Percentiles rank a stretch among this genome's conserved stretches.
Conservation (phyloP, 352 stramenopile genomes). For the Nothophytophthora sp. region DNA sequence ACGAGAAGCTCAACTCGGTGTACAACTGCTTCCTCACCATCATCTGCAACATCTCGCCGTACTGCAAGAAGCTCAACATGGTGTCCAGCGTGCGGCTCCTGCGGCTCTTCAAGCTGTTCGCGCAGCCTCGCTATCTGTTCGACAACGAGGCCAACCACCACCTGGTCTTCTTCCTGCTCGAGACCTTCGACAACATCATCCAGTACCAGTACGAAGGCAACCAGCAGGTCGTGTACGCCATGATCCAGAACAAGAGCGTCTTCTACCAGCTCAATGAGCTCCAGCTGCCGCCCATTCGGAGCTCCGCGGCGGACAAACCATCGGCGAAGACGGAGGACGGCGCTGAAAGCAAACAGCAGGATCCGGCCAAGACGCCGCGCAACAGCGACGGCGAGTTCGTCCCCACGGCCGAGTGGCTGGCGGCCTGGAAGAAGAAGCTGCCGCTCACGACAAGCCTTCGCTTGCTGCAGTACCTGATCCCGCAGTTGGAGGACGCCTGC, state of each 20-base stretch:
- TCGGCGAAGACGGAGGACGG: slow-evolving; percentile 18
- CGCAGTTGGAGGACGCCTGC: slow-evolving; percentile 80
- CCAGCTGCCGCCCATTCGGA: slow-evolving; percentile 86
- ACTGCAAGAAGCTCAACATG: slow-evolving; percentile 97
- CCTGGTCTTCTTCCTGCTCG: slow-evolving; percentile 96
- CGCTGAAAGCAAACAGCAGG: slow-evolving; percentile 6
- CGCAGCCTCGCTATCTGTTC: slow-evolving; percentile 93
- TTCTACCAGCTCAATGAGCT: slow-evolving; percentile 93
- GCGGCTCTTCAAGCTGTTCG: slow-evolving; percentile 98
- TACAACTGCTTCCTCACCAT: slow-evolving; percentile 99
- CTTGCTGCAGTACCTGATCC: slow-evolving; percentile 94
- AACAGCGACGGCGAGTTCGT: slow-evolving; percentile 69
- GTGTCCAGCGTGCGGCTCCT: slow-evolving; percentile 95
- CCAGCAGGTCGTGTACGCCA: slow-evolving; percentile 97
- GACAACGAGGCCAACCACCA: slow-evolving; percentile 95
- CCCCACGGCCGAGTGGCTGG: slow-evolving; percentile 94
- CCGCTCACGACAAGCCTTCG: slow-evolving; percentile 95
- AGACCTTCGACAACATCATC: slow-evolving; percentile 99
- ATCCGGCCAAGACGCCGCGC: slow-evolving; percentile 17
- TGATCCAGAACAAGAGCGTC: slow-evolving; percentile 96
- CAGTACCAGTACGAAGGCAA: slow-evolving; percentile 99
- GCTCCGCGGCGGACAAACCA: slow-evolving; percentile 14
- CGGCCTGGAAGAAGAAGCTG: slow-evolving; percentile 94
- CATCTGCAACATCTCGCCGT: slow-evolving; percentile 98
- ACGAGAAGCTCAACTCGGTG: slow-evolving; percentile 95